A percentile compares a stretch with the other conserved stretches of the same genome.
phyloP scores from a whole-genome alignment of 2,329 filamentous ascomycete species.

The Biscogniauxia mediterranea region DNA sequence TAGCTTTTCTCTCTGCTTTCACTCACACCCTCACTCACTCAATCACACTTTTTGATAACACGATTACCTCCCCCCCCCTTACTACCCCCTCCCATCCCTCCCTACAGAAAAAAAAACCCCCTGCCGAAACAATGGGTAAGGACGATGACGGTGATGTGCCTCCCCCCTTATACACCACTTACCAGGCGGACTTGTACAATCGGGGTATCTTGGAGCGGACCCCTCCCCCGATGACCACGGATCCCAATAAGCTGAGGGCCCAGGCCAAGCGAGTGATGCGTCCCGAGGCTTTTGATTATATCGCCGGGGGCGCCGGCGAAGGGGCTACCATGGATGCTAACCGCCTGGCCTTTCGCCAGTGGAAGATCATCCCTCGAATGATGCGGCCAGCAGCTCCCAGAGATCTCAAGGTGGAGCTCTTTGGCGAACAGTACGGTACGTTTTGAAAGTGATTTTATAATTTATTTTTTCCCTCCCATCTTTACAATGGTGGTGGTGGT shows the following conservation, averaged over 20 bases:
- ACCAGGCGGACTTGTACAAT: conserved; percentile 48
- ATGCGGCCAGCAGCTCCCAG: conserved; percentile 43
- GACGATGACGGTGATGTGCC: conserved; percentile 15
- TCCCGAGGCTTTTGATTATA: conserved; percentile 55
- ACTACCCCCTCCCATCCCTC: too few species aligned
- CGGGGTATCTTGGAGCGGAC: conserved; percentile 49
- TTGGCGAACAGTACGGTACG: conserved; percentile 47
- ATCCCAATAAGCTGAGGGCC: conserved; percentile 55
- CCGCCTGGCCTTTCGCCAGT: conserved; percentile 49
- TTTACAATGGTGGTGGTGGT: not conserved
- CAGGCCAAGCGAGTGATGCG: conserved; percentile 51
- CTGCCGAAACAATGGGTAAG: conserved; percentile 9
- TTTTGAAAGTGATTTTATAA: not conserved
- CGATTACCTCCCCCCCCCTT: not conserved
- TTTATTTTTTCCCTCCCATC: not conserved
- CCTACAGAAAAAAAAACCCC: too few species aligned
- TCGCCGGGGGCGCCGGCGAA: conserved; percentile 61
- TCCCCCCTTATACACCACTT: conserved; percentile 39
- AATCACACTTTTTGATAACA: not conserved
- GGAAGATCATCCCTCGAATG: conserved; percentile 52
- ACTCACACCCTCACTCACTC: too few species aligned
- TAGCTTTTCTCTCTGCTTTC: not conserved
- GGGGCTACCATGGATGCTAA: conserved; percentile 61
- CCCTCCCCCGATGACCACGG: conserved; percentile 54
- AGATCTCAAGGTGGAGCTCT: conserved; percentile 51